Conservation (phyloP, 2,329 filamentous ascomycete genomes). For the Cladophialophora yegresii region DNA sequence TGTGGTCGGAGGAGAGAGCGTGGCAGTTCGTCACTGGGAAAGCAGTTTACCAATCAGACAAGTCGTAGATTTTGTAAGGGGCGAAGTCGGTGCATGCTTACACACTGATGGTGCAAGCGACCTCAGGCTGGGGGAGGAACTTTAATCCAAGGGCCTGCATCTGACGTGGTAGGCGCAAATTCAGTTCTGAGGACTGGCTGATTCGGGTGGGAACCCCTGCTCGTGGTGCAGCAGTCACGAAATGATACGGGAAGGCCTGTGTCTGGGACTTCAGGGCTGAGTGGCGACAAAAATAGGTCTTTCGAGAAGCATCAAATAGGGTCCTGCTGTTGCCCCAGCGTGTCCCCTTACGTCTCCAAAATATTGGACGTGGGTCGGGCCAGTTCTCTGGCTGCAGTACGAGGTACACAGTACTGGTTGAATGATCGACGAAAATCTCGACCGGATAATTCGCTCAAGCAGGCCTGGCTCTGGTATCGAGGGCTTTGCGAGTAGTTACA, state of each 20-base stretch:
- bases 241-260: background rate
- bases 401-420: too few species aligned
- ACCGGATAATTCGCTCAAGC: background rate
- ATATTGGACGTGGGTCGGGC: slow-evolving; percentile 10
- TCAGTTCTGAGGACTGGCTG: slow-evolving; percentile 11
- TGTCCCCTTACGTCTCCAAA: background rate
- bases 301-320: slow-evolving; percentile 12
- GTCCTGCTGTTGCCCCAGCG: background rate
- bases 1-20: background rate
- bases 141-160: slow-evolving; percentile 2
- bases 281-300: slow-evolving; percentile 32
- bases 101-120: slow-evolving; percentile 1
- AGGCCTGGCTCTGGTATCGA: slow-evolving; percentile 7
- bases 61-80: background rate
- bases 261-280: slow-evolving; percentile 13
- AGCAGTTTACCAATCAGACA: background rate
- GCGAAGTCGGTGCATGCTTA: slow-evolving; percentile 17
- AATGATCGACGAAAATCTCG: background rate
- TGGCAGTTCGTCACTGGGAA: background rate
- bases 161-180: slow-evolving; percentile 26
- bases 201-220: background rate
- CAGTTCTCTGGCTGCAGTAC: slow-evolving; percentile 6
- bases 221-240: slow-evolving; percentile 2
- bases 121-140: background rate
- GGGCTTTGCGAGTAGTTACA: slow-evolving; percentile 7